phyloP scores from a whole-genome alignment of 2,329 filamentous ascomycete genomes.

The Ophiostoma australiae region DNA sequence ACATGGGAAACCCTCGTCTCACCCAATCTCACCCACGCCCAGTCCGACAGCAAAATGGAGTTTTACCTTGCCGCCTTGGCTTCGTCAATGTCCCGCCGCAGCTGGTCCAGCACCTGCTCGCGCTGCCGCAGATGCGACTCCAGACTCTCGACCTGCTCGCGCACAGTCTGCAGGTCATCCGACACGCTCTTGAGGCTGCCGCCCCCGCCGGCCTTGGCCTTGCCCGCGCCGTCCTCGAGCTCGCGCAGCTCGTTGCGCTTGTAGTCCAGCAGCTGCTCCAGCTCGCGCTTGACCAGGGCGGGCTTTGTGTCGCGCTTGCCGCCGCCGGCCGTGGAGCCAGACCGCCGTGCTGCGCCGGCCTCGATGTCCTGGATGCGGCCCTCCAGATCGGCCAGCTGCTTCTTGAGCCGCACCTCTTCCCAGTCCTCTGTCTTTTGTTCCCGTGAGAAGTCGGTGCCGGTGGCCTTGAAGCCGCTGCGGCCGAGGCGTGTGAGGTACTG shows the following conservation, averaged over 20 bases:
- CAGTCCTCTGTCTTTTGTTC: conserved; percentile 82
- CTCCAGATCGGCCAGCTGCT: conserved; percentile 84
- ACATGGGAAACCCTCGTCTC: neutral
- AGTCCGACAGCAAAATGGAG: neutral
- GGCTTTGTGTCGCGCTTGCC: conserved; percentile 73
- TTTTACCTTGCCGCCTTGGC: conserved; percentile 56
- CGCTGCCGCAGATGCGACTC: conserved; percentile 75
- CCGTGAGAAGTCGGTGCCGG: conserved; percentile 84
- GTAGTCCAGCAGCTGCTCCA: conserved; percentile 91
- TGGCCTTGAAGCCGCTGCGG: conserved; percentile 70
- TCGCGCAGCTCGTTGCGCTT: conserved; percentile 77
- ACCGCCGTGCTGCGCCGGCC: conserved; percentile 58
- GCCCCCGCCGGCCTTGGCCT: conserved; percentile 58
- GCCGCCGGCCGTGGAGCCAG: conserved; percentile 32
- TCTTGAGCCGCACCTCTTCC: conserved; percentile 94
- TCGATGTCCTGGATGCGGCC: conserved; percentile 81
- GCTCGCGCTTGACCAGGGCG: conserved; percentile 85
- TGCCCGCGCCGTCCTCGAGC: conserved; percentile 65
- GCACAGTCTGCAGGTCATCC: conserved; percentile 85
- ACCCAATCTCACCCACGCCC: neutral
- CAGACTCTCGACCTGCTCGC: conserved; percentile 87
- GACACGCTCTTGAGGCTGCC: conserved; percentile 69
- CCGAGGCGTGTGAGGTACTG: conserved; percentile 90
- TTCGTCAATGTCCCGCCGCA: conserved; percentile 75
- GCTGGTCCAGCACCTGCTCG: conserved; percentile 67